These are phyloP conservation scores for Fusarium clavum DNA, from an alignment of 2,329 filamentous ascomycete genomes.

Conservation along the genomic window DNA sequence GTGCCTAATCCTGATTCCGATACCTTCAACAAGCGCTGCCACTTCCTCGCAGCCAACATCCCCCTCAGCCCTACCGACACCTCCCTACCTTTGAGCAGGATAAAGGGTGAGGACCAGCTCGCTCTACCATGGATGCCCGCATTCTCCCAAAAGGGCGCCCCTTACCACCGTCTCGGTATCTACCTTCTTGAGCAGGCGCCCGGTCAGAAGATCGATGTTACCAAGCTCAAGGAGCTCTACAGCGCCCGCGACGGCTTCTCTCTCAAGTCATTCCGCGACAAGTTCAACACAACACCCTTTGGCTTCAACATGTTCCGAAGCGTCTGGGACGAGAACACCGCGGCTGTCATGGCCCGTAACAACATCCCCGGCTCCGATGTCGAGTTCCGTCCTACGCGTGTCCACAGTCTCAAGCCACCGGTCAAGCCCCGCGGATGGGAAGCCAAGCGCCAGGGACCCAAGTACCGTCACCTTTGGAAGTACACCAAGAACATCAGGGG, in stretches of 20 bases:
- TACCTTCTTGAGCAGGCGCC: conserved; percentile 84
- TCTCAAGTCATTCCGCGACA: conserved; percentile 78
- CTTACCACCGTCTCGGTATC: conserved; percentile 89
- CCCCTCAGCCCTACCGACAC: conserved; percentile 64
- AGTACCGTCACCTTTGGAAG: conserved; percentile 74
- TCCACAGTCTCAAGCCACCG: conserved; percentile 73
- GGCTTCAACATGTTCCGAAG: conserved; percentile 90
- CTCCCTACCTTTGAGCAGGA: conserved; percentile 72
- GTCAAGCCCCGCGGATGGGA: conserved; percentile 74
- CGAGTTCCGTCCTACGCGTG: conserved; percentile 84
- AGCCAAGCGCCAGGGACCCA: conserved; percentile 71
- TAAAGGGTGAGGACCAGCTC: conserved; percentile 72
- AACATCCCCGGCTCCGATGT: conserved; percentile 80
- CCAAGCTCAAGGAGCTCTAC: conserved; percentile 66
- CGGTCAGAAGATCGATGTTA: conserved; percentile 67
- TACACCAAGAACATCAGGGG: conserved; percentile 69
- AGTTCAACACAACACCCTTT: conserved; percentile 76
- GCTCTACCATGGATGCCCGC: conserved; percentile 86
- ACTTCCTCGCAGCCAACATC: conserved; percentile 82
- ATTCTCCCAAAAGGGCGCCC: conserved; percentile 87
- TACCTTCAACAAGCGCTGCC: conserved; percentile 82
- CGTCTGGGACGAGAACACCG: conserved; percentile 88
- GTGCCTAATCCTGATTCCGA: conserved; percentile 83
- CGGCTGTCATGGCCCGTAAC: conserved; percentile 85
- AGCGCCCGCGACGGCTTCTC: conserved; percentile 74